phyloP scores from a whole-genome alignment of 1,139 yeast species.

The Dujonia santamariae region DNA sequence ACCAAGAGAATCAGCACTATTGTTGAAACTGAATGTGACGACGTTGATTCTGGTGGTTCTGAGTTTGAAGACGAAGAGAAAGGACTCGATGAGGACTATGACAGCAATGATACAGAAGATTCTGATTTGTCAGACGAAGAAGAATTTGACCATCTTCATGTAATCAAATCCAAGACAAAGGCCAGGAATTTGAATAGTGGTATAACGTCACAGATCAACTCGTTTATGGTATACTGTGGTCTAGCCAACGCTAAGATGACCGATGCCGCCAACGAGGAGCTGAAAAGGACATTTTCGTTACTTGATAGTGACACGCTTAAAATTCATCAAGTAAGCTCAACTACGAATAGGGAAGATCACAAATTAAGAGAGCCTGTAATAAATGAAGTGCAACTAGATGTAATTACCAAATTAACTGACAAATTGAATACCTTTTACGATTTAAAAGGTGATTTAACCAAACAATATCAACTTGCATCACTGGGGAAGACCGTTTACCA shows the following conservation, averaged over 20 bases:
- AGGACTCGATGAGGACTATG: conserved; percentile 17
- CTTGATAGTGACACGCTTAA: conserved; percentile 20
- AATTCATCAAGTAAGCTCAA: conserved; percentile 23
- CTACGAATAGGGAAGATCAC: conserved; percentile 16
- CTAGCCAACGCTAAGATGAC: conserved; percentile 18
- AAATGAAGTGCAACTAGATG: conserved; percentile 49
- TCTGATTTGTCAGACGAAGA: conserved; percentile 7
- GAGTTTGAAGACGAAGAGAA: conserved; percentile 8
- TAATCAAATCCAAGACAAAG: conserved; percentile 19
- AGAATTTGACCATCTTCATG: conserved; percentile 22
- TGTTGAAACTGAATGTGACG: conserved; percentile 15
- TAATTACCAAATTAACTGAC: conserved; percentile 48
- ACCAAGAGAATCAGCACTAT: conserved; percentile 23
- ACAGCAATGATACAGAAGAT: conserved; percentile 20
- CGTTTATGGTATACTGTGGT: conserved; percentile 37
- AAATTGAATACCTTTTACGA: conserved; percentile 31
- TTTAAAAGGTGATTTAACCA: conserved; percentile 16
- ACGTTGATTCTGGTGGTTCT: conserved; percentile 6
- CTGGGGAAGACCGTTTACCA: conserved; percentile 36
- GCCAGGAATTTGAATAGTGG: conserved; percentile 9
- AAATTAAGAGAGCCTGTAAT: conserved; percentile 46
- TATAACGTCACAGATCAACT: conserved; percentile 21
- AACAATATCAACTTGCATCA: conserved; percentile 15
- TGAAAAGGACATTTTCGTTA: conserved; percentile 30
- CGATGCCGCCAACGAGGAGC: conserved; percentile 32